Evolutionary conservation across 1,139 yeast genomes (phyloP), one percentile per base, ranked within the genome.

Genomic region (Pneumocystis carinii): DNA sequence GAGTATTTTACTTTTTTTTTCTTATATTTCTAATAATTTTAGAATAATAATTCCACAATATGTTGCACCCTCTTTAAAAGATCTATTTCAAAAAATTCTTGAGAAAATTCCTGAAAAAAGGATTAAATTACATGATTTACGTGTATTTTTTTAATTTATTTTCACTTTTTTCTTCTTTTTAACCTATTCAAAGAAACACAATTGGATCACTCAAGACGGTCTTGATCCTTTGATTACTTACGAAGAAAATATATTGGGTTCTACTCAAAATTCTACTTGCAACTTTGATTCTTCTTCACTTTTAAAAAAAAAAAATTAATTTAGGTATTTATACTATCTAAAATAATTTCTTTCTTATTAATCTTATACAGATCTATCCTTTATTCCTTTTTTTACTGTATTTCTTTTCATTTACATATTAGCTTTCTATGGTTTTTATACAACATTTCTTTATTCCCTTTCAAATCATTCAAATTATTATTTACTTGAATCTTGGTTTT

Each of bases 31-130:
- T 48, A 24, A 48, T 19, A 12, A 24, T 8, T 62, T 1, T 19
- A 55, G 61, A 38, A 56, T 35, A 17, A 36, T 58, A n/a, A 62
- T 69, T 7, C 69, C 71, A 8, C 64, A 61, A 24, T 63, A 63
- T 10, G 61, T 64, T 1, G 64, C 66, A 38, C 65, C 66, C 1
- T 69, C 68, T 7, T 67, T 75, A 32, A 63, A 61, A 10, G 75
- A 75, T 59, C 64, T 76, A 59, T 66, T 77, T 37, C 19, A 53
- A 10, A 63, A 70, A 35, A 65, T 77, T 19, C 70, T 77, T 57
- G 73, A 81, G 68, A 83, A 83, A 71, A 82, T 82, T 66, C 85
- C 88, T 1, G 75, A 73, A 53, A 74, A 78, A 60, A 75, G 94
- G 64, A 78, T 78, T 32, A 75, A 78, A 60, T 86, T 87, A 63